Evolutionary conservation across 202 grass and related monocot genomes (phyloP).

Genomic region (Bolboschoenoplectus hybrid): DNA sequence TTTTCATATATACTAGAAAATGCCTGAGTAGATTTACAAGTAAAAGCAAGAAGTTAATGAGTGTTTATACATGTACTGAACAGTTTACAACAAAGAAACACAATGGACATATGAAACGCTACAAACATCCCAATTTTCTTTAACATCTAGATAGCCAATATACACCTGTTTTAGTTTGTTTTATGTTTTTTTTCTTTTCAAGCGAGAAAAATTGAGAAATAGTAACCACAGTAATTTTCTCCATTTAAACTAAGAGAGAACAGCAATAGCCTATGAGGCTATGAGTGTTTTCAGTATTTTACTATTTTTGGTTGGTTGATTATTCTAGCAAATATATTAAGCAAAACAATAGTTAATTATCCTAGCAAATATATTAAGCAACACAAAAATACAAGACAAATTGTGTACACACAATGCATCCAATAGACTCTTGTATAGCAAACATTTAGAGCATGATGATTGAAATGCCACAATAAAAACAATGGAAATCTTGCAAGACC

Average conservation of each 20-base stretch:
- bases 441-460: conserved; percentile 9
- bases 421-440: background rate
- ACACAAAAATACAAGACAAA: background rate
- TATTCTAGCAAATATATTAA: background rate
- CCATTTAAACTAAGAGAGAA: background rate
- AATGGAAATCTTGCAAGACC: background rate
- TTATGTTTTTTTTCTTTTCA: background rate
- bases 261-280: background rate
- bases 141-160: background rate
- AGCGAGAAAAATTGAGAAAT: background rate
- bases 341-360: background rate
- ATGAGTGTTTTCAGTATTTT: background rate
- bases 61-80: background rate
- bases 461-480: conserved; percentile 19
- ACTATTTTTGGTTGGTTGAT: background rate
- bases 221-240: background rate
- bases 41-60: background rate
- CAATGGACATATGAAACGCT: background rate
- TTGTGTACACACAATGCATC: background rate
- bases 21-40: background rate
- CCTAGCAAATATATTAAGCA: conserved; percentile 4
- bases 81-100: background rate
- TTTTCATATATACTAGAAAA: background rate
- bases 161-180: background rate
- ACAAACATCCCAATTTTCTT: background rate